Evolutionary conservation across 129 eudicot genomes (phyloP).

Genomic region (Flaveria brownii): DNA sequence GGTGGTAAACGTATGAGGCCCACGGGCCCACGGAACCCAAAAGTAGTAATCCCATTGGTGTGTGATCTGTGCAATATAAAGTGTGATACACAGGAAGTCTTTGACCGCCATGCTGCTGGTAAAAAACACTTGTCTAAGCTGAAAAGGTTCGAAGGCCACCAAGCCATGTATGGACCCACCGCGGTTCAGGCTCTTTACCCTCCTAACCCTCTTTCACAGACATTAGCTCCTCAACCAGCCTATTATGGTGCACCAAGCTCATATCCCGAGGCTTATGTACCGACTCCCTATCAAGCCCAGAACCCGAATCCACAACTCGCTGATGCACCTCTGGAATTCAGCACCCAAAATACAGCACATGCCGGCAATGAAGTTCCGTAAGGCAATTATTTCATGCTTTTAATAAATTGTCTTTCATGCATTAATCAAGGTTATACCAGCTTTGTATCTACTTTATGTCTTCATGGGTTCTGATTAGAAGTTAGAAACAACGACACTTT

Average conservation of each 20-base stretch:
- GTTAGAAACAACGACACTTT: too few relatives aligned
- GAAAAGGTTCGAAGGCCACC: slow-evolving; percentile 56
- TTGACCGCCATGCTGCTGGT: slow-evolving; percentile 50
- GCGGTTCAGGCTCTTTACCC: slow-evolving; percentile 68
- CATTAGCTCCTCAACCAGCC: slow-evolving; percentile 43
- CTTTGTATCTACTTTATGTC: too few relatives aligned
- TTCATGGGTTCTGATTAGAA: too few relatives aligned
- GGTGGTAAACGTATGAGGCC: slow-evolving; percentile 44
- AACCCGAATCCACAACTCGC: slow-evolving; percentile 45
- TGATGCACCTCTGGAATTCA: slow-evolving; percentile 38
- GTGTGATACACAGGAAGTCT: slow-evolving; percentile 61
- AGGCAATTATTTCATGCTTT: neutral
- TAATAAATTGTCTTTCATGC: too few relatives aligned
- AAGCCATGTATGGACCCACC: slow-evolving; percentile 58
- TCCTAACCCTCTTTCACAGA: slow-evolving; percentile 52
- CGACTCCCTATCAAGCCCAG: slow-evolving; percentile 32
- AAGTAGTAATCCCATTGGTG: slow-evolving; percentile 50
- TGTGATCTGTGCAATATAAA: slow-evolving; percentile 60
- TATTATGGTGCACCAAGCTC: slow-evolving; percentile 30
- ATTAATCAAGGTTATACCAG: too few relatives aligned
- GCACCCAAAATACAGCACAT: slow-evolving; percentile 19
- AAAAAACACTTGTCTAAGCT: slow-evolving; percentile 51
- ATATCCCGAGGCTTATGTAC: slow-evolving; percentile 19
- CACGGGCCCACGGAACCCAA: slow-evolving; percentile 36
- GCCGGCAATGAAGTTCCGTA: slow-evolving; percentile 17